Conservation (phyloP, 768 basidiomycete species). For the Amanita fuliginea region DNA sequence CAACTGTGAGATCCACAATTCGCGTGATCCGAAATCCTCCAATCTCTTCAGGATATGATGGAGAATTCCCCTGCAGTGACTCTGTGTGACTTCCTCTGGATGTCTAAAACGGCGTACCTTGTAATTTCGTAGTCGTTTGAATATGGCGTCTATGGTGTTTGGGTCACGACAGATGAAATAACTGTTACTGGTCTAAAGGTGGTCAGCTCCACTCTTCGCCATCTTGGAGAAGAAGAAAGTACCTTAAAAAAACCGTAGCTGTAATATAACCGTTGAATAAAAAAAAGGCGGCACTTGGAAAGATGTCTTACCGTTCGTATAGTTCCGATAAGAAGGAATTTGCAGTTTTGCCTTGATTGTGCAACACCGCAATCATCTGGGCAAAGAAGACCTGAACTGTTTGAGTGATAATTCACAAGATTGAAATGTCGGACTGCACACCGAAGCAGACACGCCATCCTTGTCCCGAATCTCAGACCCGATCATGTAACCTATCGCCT, state of each 20-base stretch:
- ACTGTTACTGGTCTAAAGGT: conserved; percentile 63
- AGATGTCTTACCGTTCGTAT: conserved; percentile 38
- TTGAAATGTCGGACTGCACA: conserved; percentile 17
- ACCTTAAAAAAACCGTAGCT: conserved; percentile 76
- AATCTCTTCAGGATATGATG: conserved; percentile 50
- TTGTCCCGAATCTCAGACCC: conserved; percentile 74
- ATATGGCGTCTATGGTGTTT: conserved; percentile 56
- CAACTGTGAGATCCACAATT: conserved; percentile 66
- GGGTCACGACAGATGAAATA: conserved; percentile 73
- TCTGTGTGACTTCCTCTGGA: neutral
- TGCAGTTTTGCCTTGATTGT: conserved; percentile 40
- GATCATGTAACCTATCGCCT: conserved; percentile 90
- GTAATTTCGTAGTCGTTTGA: conserved; percentile 52
- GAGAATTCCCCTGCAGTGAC: neutral
- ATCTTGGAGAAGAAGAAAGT: neutral
- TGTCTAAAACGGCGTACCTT: conserved; percentile 19
- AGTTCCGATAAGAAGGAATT: conserved; percentile 48
- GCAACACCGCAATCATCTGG: conserved; percentile 47
- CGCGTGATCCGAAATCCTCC: conserved; percentile 49
- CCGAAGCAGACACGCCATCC: conserved; percentile 78
- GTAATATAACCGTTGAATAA: conserved; percentile 4
- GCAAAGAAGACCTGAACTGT: conserved; percentile 49
- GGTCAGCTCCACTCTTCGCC: neutral
- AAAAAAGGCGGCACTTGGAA: neutral
- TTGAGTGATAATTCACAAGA: neutral